Base-by-base conservation (phyloP, 257 asterid genomes). In the Solanum okadae region DNA sequence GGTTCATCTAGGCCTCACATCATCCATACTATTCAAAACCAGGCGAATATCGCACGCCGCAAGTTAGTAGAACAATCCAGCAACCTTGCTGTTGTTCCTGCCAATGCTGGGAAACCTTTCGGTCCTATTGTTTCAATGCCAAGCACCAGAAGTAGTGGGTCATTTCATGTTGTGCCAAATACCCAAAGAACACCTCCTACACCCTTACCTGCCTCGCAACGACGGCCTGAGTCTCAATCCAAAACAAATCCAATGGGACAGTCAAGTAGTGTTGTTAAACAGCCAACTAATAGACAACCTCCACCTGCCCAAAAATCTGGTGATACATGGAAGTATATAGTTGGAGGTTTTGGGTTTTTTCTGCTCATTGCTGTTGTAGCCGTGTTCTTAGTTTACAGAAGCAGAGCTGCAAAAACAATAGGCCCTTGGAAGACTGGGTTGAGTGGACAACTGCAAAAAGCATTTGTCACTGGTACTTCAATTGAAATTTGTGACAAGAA, bases 401-500 rank as follows among this genome's bases (percentile, higher is more conserved):
- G 95, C 90, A 90, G 93, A 92, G 94, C 95, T n/a, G 96, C 93
- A 34, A 91, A 85, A 88, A 89, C 91, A 8, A 95, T 97, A 7
- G 88, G 94, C 49, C 97, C 99, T 67, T 97, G 99, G 99, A 97
- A 92, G 91, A 94, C 95, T 59, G 98, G 98, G 85, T 91, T 97
- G 91, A 97, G 99, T 90, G 98, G 98, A 77, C 99, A 97, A 92
- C 88, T 97, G 95, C 99, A 94, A 89, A 96, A 96, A 85, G 99
- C 99, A n/a, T 93, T 97, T 82, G 92, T 96, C 61, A 95, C 94
- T 75, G 99, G 99, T 96, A 92, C 83, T 20, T 38, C 52, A 8
- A 56, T 40, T 33, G 13, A 67, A 42, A 46, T 42, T 79, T 44
- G 67, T 79, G 15, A 25, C 85, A 25, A 42, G 23, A 42, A 78